phyloP scores from a whole-genome alignment of 2,329 filamentous ascomycete species.

The Trichoderma sp. region DNA sequence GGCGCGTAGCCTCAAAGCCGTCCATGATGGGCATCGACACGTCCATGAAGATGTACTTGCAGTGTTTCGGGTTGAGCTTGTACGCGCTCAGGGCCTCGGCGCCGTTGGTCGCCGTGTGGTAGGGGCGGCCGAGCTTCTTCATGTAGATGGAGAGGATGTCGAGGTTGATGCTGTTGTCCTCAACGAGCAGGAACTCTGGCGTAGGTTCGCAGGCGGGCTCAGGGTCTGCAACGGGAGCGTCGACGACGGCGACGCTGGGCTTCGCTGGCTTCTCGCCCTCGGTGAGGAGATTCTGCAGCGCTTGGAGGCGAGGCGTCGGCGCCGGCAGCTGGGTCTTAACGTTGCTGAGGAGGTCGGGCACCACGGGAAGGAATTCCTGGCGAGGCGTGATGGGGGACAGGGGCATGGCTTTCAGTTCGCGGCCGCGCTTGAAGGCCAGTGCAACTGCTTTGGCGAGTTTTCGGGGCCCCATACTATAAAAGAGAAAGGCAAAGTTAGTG shows the following conservation, averaged over 20 bases:
- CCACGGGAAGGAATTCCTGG: background rate
- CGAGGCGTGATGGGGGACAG: background rate
- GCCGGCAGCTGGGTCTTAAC: background rate
- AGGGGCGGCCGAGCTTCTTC: constrained; percentile 35
- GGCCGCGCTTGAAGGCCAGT: constrained; percentile 16
- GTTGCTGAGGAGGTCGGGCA: background rate
- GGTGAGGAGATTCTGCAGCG: background rate
- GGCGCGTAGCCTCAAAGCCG: constrained; percentile 50
- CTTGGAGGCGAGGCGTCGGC: background rate
- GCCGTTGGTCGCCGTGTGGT: constrained; percentile 37
- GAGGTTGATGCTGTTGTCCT: constrained; percentile 24
- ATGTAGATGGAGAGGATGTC: constrained; percentile 36
- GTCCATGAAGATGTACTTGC: constrained; percentile 45
- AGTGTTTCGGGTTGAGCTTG: constrained; percentile 27
- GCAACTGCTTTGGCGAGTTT: constrained; percentile 32
- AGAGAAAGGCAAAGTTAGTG: background rate
- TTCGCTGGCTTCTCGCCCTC: background rate
- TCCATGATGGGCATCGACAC: constrained; percentile 62
- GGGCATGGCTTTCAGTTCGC: constrained; percentile 8
- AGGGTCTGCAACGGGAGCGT: background rate
- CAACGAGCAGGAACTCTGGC: constrained; percentile 22
- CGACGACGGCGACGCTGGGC: background rate
- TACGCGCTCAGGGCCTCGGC: constrained; percentile 38
- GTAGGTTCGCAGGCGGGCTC: background rate
- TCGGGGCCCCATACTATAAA: constrained; percentile 37